These are phyloP conservation scores for Ajuga chamaepitys DNA, from an alignment of 257 asterid species.

Conservation along the genomic window DNA sequence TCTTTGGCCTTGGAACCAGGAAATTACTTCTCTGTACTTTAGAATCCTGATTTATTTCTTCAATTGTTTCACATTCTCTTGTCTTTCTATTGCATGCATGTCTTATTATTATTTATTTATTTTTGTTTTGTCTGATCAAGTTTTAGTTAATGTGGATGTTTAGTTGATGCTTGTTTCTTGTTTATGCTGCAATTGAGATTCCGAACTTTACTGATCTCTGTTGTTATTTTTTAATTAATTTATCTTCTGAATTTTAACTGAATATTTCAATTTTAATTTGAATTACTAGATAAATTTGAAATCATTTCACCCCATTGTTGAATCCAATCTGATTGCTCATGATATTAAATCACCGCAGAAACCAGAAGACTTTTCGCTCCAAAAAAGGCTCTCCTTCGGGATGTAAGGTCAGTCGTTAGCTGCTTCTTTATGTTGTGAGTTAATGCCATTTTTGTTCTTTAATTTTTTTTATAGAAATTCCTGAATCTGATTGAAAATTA, in stretches of 20 bases:
- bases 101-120: not conserved
- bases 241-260: not conserved
- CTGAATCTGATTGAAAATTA: not conserved
- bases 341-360: conserved; percentile 21
- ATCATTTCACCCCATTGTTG: too few relatives aligned
- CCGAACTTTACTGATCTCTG: not conserved
- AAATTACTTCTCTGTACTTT: not conserved
- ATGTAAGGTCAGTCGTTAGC: conserved; percentile 25
- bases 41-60: not conserved
- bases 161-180: conserved; percentile 11
- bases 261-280: not conserved
- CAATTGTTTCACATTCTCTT: not conserved
- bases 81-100: conserved; percentile 23
- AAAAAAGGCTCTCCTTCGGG: conserved; percentile 36
- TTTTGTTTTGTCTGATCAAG: not conserved
- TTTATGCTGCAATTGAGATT: not conserved
- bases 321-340: not conserved
- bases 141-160: not conserved
- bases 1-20: conserved; percentile 49
- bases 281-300: not conserved
- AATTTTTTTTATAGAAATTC: not conserved
- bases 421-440: not conserved
- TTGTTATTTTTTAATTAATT: not conserved
- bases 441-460: not conserved
- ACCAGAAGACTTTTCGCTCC: conserved; percentile 36